phyloP scores from a whole-genome alignment of 371 early-diverging fungal genomes.

The Edhazardia aedis region DNA sequence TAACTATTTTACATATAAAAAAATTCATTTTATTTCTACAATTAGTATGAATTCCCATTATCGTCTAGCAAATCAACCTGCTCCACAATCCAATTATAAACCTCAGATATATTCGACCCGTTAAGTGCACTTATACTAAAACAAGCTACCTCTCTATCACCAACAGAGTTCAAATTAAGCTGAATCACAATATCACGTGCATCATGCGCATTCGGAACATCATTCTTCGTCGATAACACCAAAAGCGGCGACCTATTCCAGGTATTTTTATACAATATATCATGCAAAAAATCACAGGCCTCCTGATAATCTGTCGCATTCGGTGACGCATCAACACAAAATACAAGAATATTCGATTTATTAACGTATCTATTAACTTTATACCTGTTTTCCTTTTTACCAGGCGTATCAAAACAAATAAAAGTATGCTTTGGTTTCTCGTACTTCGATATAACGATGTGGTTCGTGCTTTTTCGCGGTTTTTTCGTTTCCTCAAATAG shows the following conservation, averaged over 20 bases:
- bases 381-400: too few species aligned
- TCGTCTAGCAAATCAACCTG: too few species aligned
- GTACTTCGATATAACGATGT: too few species aligned
- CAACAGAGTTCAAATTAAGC: slow-evolving; percentile 16
- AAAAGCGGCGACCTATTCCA: slow-evolving; percentile 18
- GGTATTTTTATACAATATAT: slow-evolving; percentile 25
- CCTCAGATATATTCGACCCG: slow-evolving; percentile 19
- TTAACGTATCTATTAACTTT: too few species aligned
- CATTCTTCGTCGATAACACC: slow-evolving; percentile 37
- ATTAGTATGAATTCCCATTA: too few species aligned
- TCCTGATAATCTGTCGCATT: slow-evolving; percentile 3
- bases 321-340: too few species aligned
- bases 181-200: slow-evolving; percentile 24
- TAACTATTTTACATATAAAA: too few species aligned
- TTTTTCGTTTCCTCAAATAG: slow-evolving; percentile 9
- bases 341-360: too few species aligned
- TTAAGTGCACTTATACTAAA: slow-evolving; percentile 31
- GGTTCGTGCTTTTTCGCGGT: slow-evolving; percentile 2
- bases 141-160: slow-evolving; percentile 35
- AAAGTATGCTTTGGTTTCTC: too few species aligned
- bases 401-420: too few species aligned
- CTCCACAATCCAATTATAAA: slow-evolving; percentile 28
- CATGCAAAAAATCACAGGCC: slow-evolving; percentile 18
- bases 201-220: slow-evolving; percentile 9
- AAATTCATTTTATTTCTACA: too few species aligned